These are phyloP conservation scores for Corinectria fuckeliana DNA, from an alignment of 2,329 filamentous ascomycete species.

Conservation along the genomic window DNA sequence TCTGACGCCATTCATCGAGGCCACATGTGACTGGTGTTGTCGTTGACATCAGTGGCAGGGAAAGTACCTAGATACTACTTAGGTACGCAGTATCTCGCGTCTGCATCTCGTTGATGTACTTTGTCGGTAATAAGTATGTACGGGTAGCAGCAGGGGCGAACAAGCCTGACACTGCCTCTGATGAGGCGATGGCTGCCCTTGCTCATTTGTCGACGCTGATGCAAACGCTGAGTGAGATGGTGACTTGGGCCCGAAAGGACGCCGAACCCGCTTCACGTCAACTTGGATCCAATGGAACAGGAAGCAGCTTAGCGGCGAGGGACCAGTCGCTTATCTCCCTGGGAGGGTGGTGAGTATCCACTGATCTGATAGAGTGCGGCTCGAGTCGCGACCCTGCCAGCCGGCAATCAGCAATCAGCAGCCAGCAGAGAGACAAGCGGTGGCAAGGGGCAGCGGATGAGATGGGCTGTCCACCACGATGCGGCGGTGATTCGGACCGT, in stretches of 20 bases:
- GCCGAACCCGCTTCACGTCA: conserved; percentile 17
- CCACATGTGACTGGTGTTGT: conserved; percentile 32
- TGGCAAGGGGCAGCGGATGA: conserved; percentile 6
- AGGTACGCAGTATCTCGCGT: background rate
- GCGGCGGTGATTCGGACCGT: conserved; percentile 27
- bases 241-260: conserved; percentile 1
- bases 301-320: conserved; percentile 25
- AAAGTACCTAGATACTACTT: too few relatives aligned
- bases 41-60: conserved; percentile 18
- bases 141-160: background rate
- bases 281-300: background rate
- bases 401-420: too few relatives aligned
- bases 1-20: conserved; percentile 35
- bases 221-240: conserved; percentile 25
- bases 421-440: background rate
- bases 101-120: conserved; percentile 16
- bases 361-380: conserved; percentile 24
- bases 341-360: conserved; percentile 12
- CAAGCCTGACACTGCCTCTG: background rate
- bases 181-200: background rate
- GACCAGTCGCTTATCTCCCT: conserved; percentile 21
- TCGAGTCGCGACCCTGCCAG: background rate
- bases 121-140: conserved; percentile 10
- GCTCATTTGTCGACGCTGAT: conserved; percentile 1
- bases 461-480: conserved; percentile 1